Conservation (phyloP, 1,284 basidiomycete genomes). For the Boletus semigastroideus region DNA sequence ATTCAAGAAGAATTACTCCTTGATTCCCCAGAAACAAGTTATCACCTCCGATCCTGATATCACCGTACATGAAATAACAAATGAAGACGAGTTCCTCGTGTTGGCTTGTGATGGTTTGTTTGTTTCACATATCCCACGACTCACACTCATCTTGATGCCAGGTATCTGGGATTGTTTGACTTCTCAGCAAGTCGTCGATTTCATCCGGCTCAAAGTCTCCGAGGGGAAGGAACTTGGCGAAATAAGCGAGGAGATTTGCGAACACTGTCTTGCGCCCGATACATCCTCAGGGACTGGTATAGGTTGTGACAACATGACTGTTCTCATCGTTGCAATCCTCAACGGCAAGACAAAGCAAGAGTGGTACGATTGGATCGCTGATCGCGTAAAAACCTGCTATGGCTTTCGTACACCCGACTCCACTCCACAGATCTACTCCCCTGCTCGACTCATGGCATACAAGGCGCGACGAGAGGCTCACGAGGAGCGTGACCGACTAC, state of each 20-base stretch:
- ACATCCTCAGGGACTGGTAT: conserved; percentile 89
- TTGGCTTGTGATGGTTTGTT: conserved; percentile 91
- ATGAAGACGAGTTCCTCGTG: conserved; percentile 95
- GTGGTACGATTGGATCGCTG: conserved; percentile 91
- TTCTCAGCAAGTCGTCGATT: conserved; percentile 93
- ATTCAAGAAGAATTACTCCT: conserved; percentile 91
- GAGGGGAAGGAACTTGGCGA: conserved; percentile 78
- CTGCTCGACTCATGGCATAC: conserved; percentile 58
- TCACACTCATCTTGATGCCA: conserved; percentile 33
- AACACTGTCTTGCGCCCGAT: conserved; percentile 93
- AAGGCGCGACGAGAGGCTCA: conserved; percentile 53
- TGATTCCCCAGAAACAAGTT: conserved; percentile 88
- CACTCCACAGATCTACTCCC: conserved; percentile 68
- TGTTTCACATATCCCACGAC: not conserved
- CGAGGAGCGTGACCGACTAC: conserved; percentile 55
- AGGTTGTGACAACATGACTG: conserved; percentile 99
- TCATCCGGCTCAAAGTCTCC: conserved; percentile 82
- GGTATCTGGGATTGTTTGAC: conserved; percentile 98
- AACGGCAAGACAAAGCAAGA: conserved; percentile 86
- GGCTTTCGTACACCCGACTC: conserved; percentile 71
- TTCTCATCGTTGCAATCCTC: conserved; percentile 87
- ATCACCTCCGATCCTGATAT: conserved; percentile 97
- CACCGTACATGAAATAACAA: conserved; percentile 74
- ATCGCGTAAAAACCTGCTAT: conserved; percentile 76
- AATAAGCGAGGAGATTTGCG: conserved; percentile 90